Conservation (phyloP, 139 green algal genomes). For the Chlorella ohadii region DNA sequence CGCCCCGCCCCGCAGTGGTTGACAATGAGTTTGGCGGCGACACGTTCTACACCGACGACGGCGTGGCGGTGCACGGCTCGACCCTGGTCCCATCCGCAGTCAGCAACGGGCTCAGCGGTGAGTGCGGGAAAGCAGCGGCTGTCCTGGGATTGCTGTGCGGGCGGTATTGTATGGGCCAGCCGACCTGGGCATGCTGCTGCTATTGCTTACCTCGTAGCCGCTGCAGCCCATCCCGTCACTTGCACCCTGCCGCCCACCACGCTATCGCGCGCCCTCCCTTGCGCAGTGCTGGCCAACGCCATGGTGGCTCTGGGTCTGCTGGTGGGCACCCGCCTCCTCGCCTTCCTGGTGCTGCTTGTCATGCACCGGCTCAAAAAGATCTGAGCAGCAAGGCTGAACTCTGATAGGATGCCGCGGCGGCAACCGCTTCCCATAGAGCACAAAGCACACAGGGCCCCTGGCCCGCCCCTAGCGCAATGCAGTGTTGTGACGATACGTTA, state of each 20-base stretch:
- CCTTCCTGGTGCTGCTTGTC: background rate
- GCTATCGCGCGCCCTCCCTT: background rate
- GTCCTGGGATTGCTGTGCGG: background rate
- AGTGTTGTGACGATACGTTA: no score
- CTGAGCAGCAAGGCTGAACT: background rate
- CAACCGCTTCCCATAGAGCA: no score
- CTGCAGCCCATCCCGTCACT: background rate
- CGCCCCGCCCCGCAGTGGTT: no score
- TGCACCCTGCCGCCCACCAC: background rate
- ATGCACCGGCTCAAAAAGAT: background rate
- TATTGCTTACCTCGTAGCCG: background rate
- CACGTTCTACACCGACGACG: background rate
- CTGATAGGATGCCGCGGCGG: no score
- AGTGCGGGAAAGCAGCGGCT: background rate
- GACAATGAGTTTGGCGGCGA: background rate
- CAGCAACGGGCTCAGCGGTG: background rate
- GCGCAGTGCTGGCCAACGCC: constrained; percentile 36
- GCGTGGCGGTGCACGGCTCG: constrained; percentile 14
- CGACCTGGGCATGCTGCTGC: background rate
- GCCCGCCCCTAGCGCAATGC: no score
- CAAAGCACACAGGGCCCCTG: no score
- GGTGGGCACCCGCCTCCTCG: constrained; percentile 29
- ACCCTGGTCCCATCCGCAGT: background rate
- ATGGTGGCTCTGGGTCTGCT: constrained; percentile 54
- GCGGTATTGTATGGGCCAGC: background rate